Evolutionary conservation across 768 basidiomycete species (phyloP).

Genomic region (Paxillus ammoniavirescens): DNA sequence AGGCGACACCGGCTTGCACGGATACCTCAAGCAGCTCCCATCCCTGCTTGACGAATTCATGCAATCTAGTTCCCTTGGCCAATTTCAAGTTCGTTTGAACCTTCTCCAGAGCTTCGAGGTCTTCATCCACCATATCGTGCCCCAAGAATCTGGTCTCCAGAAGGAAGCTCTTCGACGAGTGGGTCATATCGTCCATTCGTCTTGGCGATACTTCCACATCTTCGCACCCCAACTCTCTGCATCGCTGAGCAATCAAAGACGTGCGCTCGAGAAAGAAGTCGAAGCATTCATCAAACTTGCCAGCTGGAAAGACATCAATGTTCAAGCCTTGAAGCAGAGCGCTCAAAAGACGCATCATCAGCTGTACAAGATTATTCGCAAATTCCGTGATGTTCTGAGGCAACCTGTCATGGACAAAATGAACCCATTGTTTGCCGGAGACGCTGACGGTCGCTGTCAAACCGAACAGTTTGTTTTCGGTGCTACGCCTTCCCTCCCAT

Average conservation of each 20-base stretch:
- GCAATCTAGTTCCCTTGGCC: slow-evolving; percentile 73
- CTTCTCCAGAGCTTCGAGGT: slow-evolving; percentile 67
- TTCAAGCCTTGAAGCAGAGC: slow-evolving; percentile 89
- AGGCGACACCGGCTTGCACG: slow-evolving; percentile 34
- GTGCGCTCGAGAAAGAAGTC: slow-evolving; percentile 73
- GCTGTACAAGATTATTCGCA: slow-evolving; percentile 85
- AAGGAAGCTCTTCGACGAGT: slow-evolving; percentile 45
- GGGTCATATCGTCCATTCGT: slow-evolving; percentile 57
- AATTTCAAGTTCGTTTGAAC: slow-evolving; percentile 66
- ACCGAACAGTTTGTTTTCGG: slow-evolving; percentile 11
- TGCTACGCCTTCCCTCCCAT: not conserved
- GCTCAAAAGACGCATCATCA: slow-evolving; percentile 89
- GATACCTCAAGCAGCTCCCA: slow-evolving; percentile 65
- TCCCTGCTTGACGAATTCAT: slow-evolving; percentile 83
- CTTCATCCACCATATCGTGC: slow-evolving; percentile 42
- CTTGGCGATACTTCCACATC: slow-evolving; percentile 61
- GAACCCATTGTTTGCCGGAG: slow-evolving; percentile 33
- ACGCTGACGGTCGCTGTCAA: slow-evolving; percentile 30
- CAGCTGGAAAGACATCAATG: slow-evolving; percentile 97
- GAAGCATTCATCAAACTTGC: slow-evolving; percentile 88
- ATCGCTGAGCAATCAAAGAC: slow-evolving; percentile 56
- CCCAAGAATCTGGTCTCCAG: slow-evolving; percentile 29
- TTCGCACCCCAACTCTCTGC: slow-evolving; percentile 48
- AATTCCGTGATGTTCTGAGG: slow-evolving; percentile 87
- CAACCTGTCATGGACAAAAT: slow-evolving; percentile 58